Evolutionary conservation across 2,329 filamentous ascomycete genomes (phyloP).

Genomic region (Fusarium secorum): DNA sequence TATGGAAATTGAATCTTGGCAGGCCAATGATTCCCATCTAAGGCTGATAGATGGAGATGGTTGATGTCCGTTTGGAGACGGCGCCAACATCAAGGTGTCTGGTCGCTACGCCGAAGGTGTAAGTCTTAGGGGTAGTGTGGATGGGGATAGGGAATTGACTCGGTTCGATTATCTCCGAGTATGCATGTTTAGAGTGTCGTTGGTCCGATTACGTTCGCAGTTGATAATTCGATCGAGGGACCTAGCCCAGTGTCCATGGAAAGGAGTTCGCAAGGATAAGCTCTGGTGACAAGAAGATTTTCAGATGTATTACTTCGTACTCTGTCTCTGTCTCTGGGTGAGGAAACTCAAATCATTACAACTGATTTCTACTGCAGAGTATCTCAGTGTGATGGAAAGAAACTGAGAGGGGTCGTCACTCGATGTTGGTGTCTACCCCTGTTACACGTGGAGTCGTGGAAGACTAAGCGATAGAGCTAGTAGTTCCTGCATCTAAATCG

Average conservation of each 20-base stretch:
- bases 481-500: conserved; percentile 7
- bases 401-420: not conserved
- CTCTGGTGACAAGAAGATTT: not conserved
- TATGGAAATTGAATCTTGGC: conserved; percentile 23
- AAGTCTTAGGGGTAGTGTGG: not conserved
- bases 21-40: not conserved
- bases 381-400: not conserved
- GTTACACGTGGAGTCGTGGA: conserved; percentile 10
- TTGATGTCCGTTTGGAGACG: not conserved
- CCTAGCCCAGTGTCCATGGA: not conserved
- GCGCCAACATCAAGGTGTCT: not conserved
- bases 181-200: not conserved
- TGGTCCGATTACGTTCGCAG: not conserved
- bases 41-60: not conserved
- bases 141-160: not conserved
- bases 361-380: not conserved
- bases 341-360: not conserved
- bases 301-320: not conserved
- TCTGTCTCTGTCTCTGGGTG: not conserved
- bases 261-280: no score
- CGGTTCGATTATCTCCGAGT: not conserved
- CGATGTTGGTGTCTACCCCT: conserved; percentile 14
- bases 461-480: conserved; percentile 20
- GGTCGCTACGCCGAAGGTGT: not conserved
- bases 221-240: not conserved